These are phyloP conservation scores for Quercus dentata DNA, from an alignment of 306 rosid species.

Conservation along the genomic window DNA sequence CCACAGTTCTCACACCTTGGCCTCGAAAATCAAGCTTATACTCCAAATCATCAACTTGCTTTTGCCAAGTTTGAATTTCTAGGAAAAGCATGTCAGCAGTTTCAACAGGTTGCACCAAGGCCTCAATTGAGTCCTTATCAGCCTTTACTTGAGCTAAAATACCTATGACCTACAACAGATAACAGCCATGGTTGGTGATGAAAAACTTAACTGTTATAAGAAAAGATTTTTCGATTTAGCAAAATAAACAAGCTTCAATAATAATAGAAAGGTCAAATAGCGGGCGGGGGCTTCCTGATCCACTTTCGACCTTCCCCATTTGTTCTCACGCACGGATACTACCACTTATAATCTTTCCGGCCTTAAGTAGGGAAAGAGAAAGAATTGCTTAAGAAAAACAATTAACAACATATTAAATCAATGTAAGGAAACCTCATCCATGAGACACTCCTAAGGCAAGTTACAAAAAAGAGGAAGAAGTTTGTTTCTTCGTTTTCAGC, in stretches of 20 bases:
- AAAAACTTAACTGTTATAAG: constrained; percentile 5
- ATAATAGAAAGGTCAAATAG: neutral
- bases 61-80: constrained; percentile 59
- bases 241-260: neutral
- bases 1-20: constrained; percentile 60
- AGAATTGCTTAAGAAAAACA: no score
- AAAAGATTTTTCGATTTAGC: neutral
- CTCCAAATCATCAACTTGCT: constrained; percentile 71
- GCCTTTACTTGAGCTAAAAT: constrained; percentile 79
- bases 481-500: neutral
- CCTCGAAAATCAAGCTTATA: constrained; percentile 63
- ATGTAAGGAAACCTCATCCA: neutral
- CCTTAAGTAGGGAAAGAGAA: no score
- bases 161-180: constrained; percentile 58
- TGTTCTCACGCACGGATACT: no score
- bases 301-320: no score
- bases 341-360: no score
- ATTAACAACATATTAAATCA: neutral
- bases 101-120: constrained; percentile 73
- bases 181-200: neutral
- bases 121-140: constrained; percentile 67
- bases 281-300: no score
- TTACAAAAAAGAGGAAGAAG: neutral
- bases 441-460: neutral
- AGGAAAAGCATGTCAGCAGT: constrained; percentile 60